Base-by-base conservation (phyloP, 2,329 filamentous ascomycete species). In the Escovopsis sp. region DNA sequence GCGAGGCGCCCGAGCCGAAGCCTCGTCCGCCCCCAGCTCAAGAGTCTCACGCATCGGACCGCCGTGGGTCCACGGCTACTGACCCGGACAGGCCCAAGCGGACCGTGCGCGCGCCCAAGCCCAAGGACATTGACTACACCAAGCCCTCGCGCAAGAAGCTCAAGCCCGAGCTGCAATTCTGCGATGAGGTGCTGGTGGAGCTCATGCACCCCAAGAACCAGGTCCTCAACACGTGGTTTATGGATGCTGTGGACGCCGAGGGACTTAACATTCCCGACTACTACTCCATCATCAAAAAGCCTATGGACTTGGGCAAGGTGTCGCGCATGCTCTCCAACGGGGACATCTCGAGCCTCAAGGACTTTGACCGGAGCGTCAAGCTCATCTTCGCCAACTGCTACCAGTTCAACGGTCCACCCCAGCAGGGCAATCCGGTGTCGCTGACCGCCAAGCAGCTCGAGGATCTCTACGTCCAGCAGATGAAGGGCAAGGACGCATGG, bases 241-340 rank as follows among this genome's bases (percentile, higher is more conserved):
- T 85, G 52, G 65, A 74, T 7, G 84, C 91, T 0, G 91, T 98
- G 15, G 91, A 98, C 57, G 87, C 91, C 0, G 88, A 96, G 31
- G 89, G 88, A 1, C 67, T 96, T 41, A 87, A 89, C 57, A 95
- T 96, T 45, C 91, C 91, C 1, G 81, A 82, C 20, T 98, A 98
- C 58, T 85, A 91, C 58, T 86, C 82, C 53, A 70, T 96, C 47
- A 87, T 98, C 64, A 96, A 94, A 68, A 86, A 88, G 57, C 91
- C 91, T 0, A 98, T 96, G 89, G 89, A 98, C 58, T 69, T 95
- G 39, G 70, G 73, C 13, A 94, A 85, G n/a, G 82, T 94, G 55
- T 70, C 74, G 31, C 70, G 71, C 35, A 93, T 93, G 61, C 70
- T 95, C 34, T 76, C 81, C 50, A 69, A 70, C 11, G 86, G 87